Conservation (phyloP, 768 basidiomycete species). For the Mycena albidolilacea region DNA sequence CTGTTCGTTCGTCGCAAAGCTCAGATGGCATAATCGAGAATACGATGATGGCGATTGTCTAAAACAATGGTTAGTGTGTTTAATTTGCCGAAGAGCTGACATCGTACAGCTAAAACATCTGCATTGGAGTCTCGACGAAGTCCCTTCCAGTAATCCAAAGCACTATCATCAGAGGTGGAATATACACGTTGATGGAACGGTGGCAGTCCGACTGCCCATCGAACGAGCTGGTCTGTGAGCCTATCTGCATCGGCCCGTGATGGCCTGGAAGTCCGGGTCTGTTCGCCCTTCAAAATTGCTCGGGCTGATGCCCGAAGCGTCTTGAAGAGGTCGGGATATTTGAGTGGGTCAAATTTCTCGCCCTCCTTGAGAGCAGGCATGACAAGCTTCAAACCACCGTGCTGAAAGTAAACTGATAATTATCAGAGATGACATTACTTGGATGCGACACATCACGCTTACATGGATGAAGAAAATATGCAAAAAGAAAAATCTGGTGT, state of each 20-base stretch:
- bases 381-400: slow-evolving; percentile 39
- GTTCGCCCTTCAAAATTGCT: slow-evolving; percentile 43
- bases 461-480: slow-evolving; percentile 50
- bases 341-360: neutral
- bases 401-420: slow-evolving; percentile 35
- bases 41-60: slow-evolving; percentile 42
- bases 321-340: slow-evolving; percentile 37
- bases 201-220: no score
- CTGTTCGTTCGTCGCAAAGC: no score
- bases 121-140: slow-evolving; percentile 42
- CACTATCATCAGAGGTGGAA: slow-evolving; percentile 31
- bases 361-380: slow-evolving; percentile 42
- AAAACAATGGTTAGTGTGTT: neutral
- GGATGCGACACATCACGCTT: neutral
- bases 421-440: neutral
- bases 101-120: slow-evolving; percentile 38
- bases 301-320: slow-evolving; percentile 30
- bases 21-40: slow-evolving; percentile 46
- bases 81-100: neutral
- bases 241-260: slow-evolving; percentile 31
- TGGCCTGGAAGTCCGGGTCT: slow-evolving; percentile 25
- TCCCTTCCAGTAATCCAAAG: slow-evolving; percentile 26
- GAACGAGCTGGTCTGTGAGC: slow-evolving; percentile 18
- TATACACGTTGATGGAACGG: slow-evolving; percentile 3
- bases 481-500: slow-evolving; percentile 44